These are phyloP conservation scores for Cryphonectria nitschkei DNA, from an alignment of 2,329 filamentous ascomycete genomes.

Conservation along the genomic window DNA sequence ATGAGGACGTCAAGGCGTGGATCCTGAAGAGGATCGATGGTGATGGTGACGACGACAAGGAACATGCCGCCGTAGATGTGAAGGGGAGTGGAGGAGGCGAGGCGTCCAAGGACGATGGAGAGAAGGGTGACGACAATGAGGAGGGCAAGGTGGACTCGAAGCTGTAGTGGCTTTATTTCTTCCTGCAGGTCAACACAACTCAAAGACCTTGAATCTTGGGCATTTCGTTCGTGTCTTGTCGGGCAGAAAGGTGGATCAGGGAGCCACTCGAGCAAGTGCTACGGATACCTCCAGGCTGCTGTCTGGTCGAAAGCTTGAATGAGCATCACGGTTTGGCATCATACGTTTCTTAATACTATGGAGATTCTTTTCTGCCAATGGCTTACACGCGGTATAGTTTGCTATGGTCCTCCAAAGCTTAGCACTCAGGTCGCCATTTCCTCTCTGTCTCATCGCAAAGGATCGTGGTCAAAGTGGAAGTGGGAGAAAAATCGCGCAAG, in stretches of 20 bases:
- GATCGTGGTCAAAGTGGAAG: no score
- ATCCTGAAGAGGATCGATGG: conserved; percentile 53
- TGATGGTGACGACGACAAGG: conserved; percentile 15
- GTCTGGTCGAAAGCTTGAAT: not conserved
- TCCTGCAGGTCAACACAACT: not conserved
- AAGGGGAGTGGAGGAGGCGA: conserved; percentile 5
- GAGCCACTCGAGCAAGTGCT: not conserved
- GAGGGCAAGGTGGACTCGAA: conserved; percentile 34
- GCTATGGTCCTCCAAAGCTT: not conserved
- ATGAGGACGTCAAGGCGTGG: conserved; percentile 67
- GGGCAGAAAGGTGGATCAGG: not conserved
- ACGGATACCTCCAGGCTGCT: not conserved
- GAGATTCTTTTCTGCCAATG: not conserved
- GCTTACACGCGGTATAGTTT: not conserved
- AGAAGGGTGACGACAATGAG: not conserved
- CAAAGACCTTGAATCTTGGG: not conserved
- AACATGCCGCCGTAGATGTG: conserved; percentile 22
- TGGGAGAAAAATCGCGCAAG: no score
- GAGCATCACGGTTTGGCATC: not conserved
- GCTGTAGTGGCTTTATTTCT: conserved; percentile 37
- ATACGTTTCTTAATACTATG: not conserved
- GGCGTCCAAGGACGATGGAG: conserved; percentile 13
- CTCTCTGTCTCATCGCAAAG: no score
- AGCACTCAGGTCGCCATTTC: no score
- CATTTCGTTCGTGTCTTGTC: not conserved